Percentiles rank a stretch among this genome's conserved stretches.
These are phyloP conservation scores for Ricinus communis DNA, from an alignment of 345 rosid species.

Conservation along the genomic window DNA sequence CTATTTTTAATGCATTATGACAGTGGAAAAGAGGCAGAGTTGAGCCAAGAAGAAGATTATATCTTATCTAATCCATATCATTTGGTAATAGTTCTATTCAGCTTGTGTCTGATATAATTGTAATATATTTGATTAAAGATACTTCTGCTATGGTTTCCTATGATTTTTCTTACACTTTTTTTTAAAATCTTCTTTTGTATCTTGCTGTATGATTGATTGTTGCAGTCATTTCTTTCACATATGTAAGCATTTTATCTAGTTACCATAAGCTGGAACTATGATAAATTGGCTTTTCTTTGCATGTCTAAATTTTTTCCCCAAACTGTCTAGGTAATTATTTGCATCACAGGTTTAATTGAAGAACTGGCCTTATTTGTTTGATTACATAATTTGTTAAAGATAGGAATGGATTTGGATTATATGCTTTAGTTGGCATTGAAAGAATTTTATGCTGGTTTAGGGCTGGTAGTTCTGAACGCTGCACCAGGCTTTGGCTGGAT, in stretches of 20 bases:
- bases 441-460: not conserved
- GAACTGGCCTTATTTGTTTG: not conserved
- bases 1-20: constrained; percentile 15
- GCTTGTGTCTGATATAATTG: constrained; percentile 2
- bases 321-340: not conserved
- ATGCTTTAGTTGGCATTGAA: constrained; percentile 1
- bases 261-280: not conserved
- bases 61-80: constrained; percentile 93
- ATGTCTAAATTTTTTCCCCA: not conserved
- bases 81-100: constrained; percentile 54
- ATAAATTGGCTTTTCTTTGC: not conserved
- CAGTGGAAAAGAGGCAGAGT: constrained; percentile 81
- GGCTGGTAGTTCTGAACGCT: constrained; percentile 3
- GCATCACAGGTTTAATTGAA: too few species aligned
- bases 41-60: constrained; percentile 80
- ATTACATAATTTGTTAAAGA: not conserved
- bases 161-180: not conserved
- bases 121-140: constrained; percentile 1
- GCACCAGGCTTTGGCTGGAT: not conserved
- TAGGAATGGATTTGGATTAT: not conserved
- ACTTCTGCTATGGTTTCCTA: not conserved
- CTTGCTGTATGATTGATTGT: constrained; percentile 3
- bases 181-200: not conserved
- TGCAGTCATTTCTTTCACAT: not conserved
- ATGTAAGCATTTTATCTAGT: not conserved